Evolutionary conservation across 2,329 filamentous ascomycete genomes (phyloP).

Genomic region (Colletotrichum echinochloae): DNA sequence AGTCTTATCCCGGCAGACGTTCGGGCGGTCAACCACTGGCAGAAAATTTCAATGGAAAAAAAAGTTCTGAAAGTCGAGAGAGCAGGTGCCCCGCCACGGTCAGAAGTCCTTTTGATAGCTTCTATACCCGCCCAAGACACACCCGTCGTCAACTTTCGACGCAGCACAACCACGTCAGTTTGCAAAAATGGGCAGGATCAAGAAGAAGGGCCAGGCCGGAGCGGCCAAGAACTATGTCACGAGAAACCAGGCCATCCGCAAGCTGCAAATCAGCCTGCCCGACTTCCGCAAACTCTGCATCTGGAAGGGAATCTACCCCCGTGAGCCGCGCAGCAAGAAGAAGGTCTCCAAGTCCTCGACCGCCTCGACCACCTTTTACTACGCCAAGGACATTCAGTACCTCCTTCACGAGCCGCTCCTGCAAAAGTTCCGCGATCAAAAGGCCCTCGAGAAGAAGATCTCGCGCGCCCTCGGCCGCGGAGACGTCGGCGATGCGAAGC

Average conservation of each 20-base stretch:
- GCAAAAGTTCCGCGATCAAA: slow-evolving; percentile 96
- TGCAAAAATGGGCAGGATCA: slow-evolving; percentile 76
- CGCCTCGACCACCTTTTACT: slow-evolving; percentile 91
- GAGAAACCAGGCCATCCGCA: slow-evolving; percentile 94
- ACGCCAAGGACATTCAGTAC: slow-evolving; percentile 96
- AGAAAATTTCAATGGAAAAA: slow-evolving; percentile 48
- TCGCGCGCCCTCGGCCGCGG: slow-evolving; percentile 90
- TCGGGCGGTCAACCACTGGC: slow-evolving; percentile 41
- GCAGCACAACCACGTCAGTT: slow-evolving; percentile 39
- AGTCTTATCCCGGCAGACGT: slow-evolving; percentile 19
- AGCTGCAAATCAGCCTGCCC: slow-evolving; percentile 95
- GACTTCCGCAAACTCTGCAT: slow-evolving; percentile 99
- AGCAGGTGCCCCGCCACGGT: slow-evolving; percentile 49
- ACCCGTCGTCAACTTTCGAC: slow-evolving; percentile 33
- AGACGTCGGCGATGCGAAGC: slow-evolving; percentile 88
- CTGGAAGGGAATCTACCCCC: slow-evolving; percentile 99
- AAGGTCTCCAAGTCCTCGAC: slow-evolving; percentile 94
- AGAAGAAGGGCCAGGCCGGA: slow-evolving; percentile 93
- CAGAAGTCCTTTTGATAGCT: slow-evolving; percentile 37
- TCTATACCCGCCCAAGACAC: slow-evolving; percentile 36
- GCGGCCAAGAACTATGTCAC: slow-evolving; percentile 99
- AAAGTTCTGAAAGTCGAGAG: slow-evolving; percentile 45
- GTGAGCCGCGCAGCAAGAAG: slow-evolving; percentile 96
- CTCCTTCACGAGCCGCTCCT: slow-evolving; percentile 96
- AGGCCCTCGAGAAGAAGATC: slow-evolving; percentile 97